Evolutionary conservation across 2,329 filamentous ascomycete genomes (phyloP), one percentile per base, ranked within the genome.

Genomic region (Phyllosticta paracitricarpa): DNA sequence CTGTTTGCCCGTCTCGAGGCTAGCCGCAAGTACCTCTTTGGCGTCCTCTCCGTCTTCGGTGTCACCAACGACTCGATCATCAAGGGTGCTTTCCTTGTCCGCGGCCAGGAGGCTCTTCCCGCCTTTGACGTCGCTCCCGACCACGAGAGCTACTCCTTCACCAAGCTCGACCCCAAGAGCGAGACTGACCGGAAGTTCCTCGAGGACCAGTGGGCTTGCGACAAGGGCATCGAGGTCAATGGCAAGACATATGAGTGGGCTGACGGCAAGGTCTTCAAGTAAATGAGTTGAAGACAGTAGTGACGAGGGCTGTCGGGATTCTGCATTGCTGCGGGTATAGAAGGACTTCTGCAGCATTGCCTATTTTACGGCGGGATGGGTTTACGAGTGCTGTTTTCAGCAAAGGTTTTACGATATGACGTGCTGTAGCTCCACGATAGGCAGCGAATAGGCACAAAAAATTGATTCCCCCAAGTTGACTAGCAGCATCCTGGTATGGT

Each of bases 191-290:
- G 83, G 74, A 87, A 89, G 75, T 92, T 89, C 75, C 82, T 99
- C 73, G 86, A 94, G 73, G 86, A 89, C 75, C 82, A 88, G 79
- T 99, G 94, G 94, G 82, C 85, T 65, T 96, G 91, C 89, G 94
- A 97, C 77, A 89, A 90, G 81, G 86, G 89, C 67, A 80, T 92
- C 72, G 80, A 79, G 66, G 83, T 91, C 72, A 78, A 88, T 72
- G 93, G 89, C 82, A 97, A 97, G 89, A 84, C 87, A 74, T 95
- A 92, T 81, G 80, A 85, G 76, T 90, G 88, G 81, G 89, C 89
- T 73, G 88, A 91, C 72, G 94, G 94, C 76, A 97, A 97, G 86
- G 91, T 97, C 77, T 97, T 97, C 89, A 97, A 97, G 85, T 97
- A 96, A 84, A 81, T 48, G 63, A 25, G 30, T 57, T 53, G 40